Percentiles rank a stretch among this genome's conserved stretches.
phyloP scores from a whole-genome alignment of 305 asterid genomes.

The Fraxinus nigra region DNA sequence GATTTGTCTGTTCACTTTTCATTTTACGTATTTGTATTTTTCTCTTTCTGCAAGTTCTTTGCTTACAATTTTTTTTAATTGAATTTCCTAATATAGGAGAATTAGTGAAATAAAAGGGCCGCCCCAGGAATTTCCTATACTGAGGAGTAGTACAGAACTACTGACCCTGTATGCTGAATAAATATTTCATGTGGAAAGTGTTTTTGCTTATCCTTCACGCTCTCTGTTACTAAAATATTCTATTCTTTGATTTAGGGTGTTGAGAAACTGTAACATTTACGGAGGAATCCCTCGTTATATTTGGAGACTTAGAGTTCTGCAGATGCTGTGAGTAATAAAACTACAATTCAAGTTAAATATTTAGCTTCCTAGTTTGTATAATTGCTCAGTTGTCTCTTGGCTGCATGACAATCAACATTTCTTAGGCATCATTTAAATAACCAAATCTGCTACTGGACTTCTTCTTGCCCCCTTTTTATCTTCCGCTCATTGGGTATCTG shows the following conservation, averaged over 20 bases:
- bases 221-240: constrained; percentile 19
- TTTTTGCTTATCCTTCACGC: constrained; percentile 10
- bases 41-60: neutral
- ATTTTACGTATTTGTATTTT: constrained; percentile 1
- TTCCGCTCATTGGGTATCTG: neutral
- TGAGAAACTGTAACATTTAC: constrained; percentile 73
- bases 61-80: constrained; percentile 8
- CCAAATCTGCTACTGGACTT: neutral
- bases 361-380: neutral
- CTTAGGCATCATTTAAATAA: neutral
- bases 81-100: constrained; percentile 55
- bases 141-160: constrained; percentile 56
- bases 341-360: constrained; percentile 1
- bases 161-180: constrained; percentile 55
- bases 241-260: constrained; percentile 51
- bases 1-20: neutral
- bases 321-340: constrained; percentile 59
- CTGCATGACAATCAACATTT: constrained; percentile 3
- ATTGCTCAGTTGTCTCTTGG: constrained; percentile 10
- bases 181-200: constrained; percentile 10
- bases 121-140: constrained; percentile 59
- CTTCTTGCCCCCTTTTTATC: neutral
- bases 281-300: constrained; percentile 73
- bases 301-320: constrained; percentile 59
- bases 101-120: constrained; percentile 75